phyloP scores from a whole-genome alignment of 768 basidiomycete genomes.

The Hygrophorus pudorinus region DNA sequence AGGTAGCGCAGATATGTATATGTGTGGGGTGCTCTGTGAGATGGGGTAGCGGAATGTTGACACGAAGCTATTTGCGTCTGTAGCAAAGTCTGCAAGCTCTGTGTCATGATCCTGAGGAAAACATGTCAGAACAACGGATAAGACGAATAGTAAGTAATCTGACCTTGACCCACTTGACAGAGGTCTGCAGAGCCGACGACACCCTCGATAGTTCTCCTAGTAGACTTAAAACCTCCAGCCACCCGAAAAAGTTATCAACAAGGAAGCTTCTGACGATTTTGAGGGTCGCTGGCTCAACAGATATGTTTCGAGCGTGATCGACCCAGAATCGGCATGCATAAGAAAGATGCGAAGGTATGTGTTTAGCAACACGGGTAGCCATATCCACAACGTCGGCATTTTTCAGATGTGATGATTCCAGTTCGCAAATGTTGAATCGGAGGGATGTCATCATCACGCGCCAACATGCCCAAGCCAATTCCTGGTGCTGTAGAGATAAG shows the following conservation, averaged over 20 bases:
- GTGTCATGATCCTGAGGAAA: not conserved
- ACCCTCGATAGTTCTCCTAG: constrained; percentile 9
- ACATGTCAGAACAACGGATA: not conserved
- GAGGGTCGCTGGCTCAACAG: constrained; percentile 4
- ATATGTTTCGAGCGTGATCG: constrained; percentile 14
- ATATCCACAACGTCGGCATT: constrained; percentile 19
- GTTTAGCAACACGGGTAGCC: constrained; percentile 7
- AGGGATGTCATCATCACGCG: constrained; percentile 20
- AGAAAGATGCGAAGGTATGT: constrained; percentile 20
- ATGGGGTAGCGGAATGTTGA: constrained; percentile 1
- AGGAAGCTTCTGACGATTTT: constrained; percentile 13
- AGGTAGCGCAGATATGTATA: constrained; percentile 1
- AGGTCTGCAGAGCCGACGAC: not conserved
- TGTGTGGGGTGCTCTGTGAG: not conserved
- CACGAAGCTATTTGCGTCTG: not conserved
- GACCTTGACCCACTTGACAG: not conserved
- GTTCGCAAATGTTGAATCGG: constrained; percentile 29
- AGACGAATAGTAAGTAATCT: not conserved
- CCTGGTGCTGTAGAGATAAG: constrained; percentile 1
- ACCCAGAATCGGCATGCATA: constrained; percentile 31
- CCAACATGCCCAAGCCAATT: constrained; percentile 7
- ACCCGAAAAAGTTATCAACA: constrained; percentile 20
- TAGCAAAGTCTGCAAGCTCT: not conserved
- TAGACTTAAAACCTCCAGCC: constrained; percentile 29
- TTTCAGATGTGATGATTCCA: constrained; percentile 22